Conservation (phyloP, 2,329 filamentous ascomycete species). For the Esteya vermicola region DNA sequence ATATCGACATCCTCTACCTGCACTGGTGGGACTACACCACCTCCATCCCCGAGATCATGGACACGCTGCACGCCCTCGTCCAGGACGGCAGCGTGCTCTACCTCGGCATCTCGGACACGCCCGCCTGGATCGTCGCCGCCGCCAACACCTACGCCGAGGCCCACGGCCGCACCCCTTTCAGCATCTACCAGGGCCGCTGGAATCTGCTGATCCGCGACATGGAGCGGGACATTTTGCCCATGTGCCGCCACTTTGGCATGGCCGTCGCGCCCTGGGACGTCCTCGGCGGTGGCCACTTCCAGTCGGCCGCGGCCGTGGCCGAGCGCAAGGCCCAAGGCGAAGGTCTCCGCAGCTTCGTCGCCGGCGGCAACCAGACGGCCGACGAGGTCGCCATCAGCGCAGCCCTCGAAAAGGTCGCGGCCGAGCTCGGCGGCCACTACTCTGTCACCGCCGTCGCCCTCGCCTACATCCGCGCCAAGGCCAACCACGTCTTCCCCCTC, state of each 20-base stretch:
- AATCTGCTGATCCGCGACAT: conserved; percentile 17
- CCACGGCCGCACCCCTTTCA: conserved; percentile 21
- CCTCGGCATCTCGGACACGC: conserved; percentile 24
- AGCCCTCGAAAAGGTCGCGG: conserved; percentile 45
- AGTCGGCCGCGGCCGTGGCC: conserved; percentile 22
- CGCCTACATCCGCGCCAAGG: conserved; percentile 36
- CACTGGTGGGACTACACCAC: conserved; percentile 30
- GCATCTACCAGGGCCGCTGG: conserved; percentile 26
- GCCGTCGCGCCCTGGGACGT: conserved; percentile 46
- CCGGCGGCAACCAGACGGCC: conserved; percentile 22
- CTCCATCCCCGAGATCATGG: conserved; percentile 27
- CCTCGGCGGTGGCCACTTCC: conserved; percentile 37
- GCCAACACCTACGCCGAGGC: conserved; percentile 23
- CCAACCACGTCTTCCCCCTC: conserved; percentile 37
- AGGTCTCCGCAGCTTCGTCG: conserved; percentile 18
- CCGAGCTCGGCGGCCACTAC: conserved; percentile 36
- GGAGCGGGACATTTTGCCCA: conserved; percentile 28
- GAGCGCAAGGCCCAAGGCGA: conserved; percentile 18
- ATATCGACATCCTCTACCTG: conserved; percentile 29
- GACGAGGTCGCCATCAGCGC: conserved; percentile 36
- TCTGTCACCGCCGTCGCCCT: conserved; percentile 44
- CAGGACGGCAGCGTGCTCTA: conserved; percentile 26
- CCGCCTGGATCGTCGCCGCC: conserved; percentile 24
- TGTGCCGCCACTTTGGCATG: conserved; percentile 28
- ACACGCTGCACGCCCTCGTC: conserved; percentile 25